Percentiles rank a stretch among this genome's conserved stretches.
These are phyloP conservation scores for Misopates orontium DNA, from an alignment of 257 asterid species.

Conservation along the genomic window DNA sequence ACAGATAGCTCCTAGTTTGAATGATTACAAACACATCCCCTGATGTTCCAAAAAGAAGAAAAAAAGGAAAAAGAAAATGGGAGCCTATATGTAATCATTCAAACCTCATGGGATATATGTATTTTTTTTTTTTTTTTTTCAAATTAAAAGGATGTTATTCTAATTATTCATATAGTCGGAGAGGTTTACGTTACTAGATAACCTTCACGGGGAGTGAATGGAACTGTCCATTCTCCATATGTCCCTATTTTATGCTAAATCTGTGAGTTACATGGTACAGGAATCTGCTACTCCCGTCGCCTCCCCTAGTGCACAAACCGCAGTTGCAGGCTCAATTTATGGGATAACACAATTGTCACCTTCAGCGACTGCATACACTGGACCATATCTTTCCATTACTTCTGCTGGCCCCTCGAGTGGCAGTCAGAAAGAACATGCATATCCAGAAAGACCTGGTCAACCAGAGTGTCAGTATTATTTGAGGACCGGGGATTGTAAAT, in stretches of 20 bases:
- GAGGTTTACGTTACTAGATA: too few relatives aligned
- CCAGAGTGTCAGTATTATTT: constrained; percentile 80
- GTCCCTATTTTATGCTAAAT: constrained; percentile 24
- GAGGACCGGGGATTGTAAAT: constrained; percentile 90
- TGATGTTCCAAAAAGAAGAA: too few relatives aligned
- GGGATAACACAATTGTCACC: constrained; percentile 78
- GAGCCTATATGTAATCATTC: too few relatives aligned
- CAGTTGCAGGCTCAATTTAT: constrained; percentile 52
- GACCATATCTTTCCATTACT: constrained; percentile 61
- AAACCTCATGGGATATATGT: too few relatives aligned
- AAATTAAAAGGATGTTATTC: too few relatives aligned
- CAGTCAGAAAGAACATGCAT: constrained; percentile 59
- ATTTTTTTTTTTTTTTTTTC: too few relatives aligned
- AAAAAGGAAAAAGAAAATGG: too few relatives aligned
- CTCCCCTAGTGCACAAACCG: constrained; percentile 58
- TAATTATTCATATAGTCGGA: too few relatives aligned
- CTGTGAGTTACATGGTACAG: constrained; percentile 36
- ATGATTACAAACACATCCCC: too few relatives aligned
- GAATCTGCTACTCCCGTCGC: constrained; percentile 60
- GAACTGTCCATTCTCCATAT: too few relatives aligned
- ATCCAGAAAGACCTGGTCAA: constrained; percentile 89
- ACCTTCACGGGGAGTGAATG: too few relatives aligned
- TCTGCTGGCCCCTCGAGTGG: constrained; percentile 64
- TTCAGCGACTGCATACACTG: constrained; percentile 77
- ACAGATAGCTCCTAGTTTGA: too few relatives aligned